Evolutionary conservation across 129 eudicot genomes (phyloP).

Genomic region (Ambrosia trifida): DNA sequence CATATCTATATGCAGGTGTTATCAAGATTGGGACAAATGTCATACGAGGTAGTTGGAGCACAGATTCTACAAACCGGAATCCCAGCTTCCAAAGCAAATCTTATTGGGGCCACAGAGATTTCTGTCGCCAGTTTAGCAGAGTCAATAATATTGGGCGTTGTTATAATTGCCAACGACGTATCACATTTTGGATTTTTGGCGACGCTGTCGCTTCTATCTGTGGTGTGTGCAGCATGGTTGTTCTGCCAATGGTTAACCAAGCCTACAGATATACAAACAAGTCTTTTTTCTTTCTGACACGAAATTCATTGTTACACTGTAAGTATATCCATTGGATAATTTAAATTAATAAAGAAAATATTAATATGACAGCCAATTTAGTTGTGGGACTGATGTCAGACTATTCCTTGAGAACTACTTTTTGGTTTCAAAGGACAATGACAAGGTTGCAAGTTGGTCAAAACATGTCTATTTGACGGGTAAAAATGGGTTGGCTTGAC

Average conservation of each 20-base stretch:
- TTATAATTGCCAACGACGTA: conserved; percentile 83
- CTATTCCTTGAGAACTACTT: neutral
- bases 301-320: conserved; percentile 28
- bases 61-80: conserved; percentile 97
- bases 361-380: conserved; percentile 6
- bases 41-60: conserved; percentile 88
- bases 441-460: neutral
- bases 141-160: conserved; percentile 76
- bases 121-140: conserved; percentile 95
- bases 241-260: conserved; percentile 79
- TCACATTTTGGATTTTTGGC: conserved; percentile 92
- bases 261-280: conserved; percentile 79
- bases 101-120: conserved; percentile 91
- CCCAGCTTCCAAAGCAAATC: conserved; percentile 94
- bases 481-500: neutral
- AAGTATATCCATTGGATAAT: conserved; percentile 28
- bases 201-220: conserved; percentile 74
- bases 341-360: neutral
- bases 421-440: neutral
- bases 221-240: conserved; percentile 83
- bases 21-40: conserved; percentile 95
- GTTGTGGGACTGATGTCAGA: neutral
- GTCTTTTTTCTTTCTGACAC: conserved; percentile 56
- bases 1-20: conserved; percentile 52
- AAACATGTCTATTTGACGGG: neutral